These are phyloP conservation scores for Lumnitzera racemosa DNA, from an alignment of 345 rosid species.

Conservation along the genomic window DNA sequence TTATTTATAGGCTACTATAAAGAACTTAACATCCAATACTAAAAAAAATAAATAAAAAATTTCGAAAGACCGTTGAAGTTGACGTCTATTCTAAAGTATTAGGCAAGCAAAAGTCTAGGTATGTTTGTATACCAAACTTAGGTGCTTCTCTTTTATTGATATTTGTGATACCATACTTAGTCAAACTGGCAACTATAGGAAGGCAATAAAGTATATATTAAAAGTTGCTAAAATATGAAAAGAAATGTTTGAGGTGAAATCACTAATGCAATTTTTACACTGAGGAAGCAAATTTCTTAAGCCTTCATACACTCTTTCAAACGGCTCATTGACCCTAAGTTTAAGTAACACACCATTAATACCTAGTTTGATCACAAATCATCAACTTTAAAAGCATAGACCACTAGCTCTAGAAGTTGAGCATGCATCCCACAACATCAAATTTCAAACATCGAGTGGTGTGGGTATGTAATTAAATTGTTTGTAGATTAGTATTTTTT, in stretches of 20 bases:
- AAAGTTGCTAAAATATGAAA: not conserved
- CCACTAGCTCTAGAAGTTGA: too few relatives aligned
- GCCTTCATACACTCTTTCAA: too few relatives aligned
- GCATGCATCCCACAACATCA: too few relatives aligned
- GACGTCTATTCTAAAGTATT: constrained; percentile 2
- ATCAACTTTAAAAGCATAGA: too few relatives aligned
- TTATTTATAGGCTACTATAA: not conserved
- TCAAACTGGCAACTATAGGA: not conserved
- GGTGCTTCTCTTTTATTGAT: not conserved
- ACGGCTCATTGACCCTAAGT: too few relatives aligned
- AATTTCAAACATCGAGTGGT: too few relatives aligned
- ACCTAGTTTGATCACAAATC: too few relatives aligned
- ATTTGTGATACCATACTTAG: too few relatives aligned
- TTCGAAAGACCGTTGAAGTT: not conserved
- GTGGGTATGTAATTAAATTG: too few relatives aligned
- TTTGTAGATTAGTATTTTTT: too few relatives aligned
- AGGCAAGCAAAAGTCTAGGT: not conserved
- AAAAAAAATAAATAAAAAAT: too few relatives aligned
- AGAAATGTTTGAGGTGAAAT: not conserved
- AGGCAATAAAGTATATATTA: not conserved
- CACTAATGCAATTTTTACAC: not conserved
- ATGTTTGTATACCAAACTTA: not conserved
- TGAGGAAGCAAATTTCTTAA: not conserved
- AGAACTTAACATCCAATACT: not conserved
- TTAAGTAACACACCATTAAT: too few relatives aligned